These are phyloP conservation scores for Waitea zeae DNA, from an alignment of 1,284 basidiomycete species.

Conservation along the genomic window DNA sequence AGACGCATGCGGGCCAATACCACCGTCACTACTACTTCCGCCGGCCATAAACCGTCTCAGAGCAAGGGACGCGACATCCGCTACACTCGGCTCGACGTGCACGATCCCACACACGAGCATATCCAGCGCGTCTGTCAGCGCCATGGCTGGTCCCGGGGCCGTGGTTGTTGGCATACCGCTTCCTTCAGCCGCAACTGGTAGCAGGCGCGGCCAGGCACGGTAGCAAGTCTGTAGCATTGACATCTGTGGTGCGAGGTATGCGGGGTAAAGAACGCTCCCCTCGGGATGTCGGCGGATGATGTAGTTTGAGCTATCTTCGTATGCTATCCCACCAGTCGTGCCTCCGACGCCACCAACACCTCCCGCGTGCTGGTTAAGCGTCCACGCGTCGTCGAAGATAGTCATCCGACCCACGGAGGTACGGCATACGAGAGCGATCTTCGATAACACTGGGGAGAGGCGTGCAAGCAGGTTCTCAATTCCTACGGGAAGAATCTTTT, in stretches of 20 bases:
- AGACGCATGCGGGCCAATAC: slow-evolving; percentile 38
- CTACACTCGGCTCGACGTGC: slow-evolving; percentile 68
- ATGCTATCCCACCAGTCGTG: too few relatives aligned
- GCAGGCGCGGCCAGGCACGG: slow-evolving; percentile 73
- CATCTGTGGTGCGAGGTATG: slow-evolving; percentile 45
- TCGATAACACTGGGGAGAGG: slow-evolving; percentile 41
- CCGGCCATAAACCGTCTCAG: slow-evolving; percentile 52
- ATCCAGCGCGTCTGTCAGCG: slow-evolving; percentile 54
- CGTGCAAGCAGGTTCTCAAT: slow-evolving; percentile 65
- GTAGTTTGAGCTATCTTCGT: slow-evolving; percentile 53
- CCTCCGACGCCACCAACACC: too few relatives aligned
- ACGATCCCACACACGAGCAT: slow-evolving; percentile 71
- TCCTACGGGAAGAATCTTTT: too few relatives aligned
- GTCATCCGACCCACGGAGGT: slow-evolving; percentile 62
- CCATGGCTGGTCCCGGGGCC: too few relatives aligned
- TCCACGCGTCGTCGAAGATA: slow-evolving; percentile 75
- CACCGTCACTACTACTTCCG: too few relatives aligned
- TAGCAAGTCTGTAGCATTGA: slow-evolving; percentile 67
- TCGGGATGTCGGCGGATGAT: slow-evolving; percentile 54
- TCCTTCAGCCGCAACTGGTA: too few relatives aligned
- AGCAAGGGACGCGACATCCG: slow-evolving; percentile 51
- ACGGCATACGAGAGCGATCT: slow-evolving; percentile 48
- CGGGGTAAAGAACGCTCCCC: slow-evolving; percentile 56
- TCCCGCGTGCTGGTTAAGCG: slow-evolving; percentile 36
- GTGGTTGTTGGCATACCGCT: too few relatives aligned